phyloP scores from a whole-genome alignment of 495 filamentous ascomycete genomes.

The Poronia punctata region DNA sequence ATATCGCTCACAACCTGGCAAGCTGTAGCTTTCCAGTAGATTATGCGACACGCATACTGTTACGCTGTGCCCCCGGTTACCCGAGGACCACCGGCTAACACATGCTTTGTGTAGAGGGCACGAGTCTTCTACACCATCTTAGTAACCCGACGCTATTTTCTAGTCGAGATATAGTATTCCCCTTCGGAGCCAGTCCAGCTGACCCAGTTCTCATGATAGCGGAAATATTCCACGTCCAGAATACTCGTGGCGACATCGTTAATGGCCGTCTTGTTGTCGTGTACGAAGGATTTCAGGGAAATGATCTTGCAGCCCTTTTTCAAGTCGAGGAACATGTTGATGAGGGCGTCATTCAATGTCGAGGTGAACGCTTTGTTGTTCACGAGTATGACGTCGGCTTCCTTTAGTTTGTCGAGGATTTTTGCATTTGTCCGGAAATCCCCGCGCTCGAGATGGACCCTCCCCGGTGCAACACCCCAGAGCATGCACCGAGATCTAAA shows the following conservation, averaged over 20 bases:
- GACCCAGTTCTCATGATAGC: conserved; percentile 76
- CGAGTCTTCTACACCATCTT: not conserved
- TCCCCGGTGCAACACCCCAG: conserved; percentile 79
- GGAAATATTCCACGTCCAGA: conserved; percentile 62
- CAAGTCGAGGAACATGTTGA: conserved; percentile 87
- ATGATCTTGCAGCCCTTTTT: conserved; percentile 88
- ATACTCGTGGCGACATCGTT: conserved; percentile 69
- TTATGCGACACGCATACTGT: too few relatives aligned
- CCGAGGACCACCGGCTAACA: not conserved
- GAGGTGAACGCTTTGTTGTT: conserved; percentile 96
- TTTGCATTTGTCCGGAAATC: conserved; percentile 72
- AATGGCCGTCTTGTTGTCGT: conserved; percentile 61
- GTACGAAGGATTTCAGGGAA: conserved; percentile 74
- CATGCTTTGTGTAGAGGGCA: not conserved
- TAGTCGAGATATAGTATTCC: conserved; percentile 80
- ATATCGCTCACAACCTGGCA: not conserved
- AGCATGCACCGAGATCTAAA: conserved; percentile 76
- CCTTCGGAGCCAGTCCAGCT: conserved; percentile 87
- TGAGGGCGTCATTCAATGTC: conserved; percentile 74
- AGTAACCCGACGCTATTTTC: conserved; percentile 44
- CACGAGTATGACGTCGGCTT: conserved; percentile 87
- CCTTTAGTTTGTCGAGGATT: conserved; percentile 64
- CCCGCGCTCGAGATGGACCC: conserved; percentile 71
- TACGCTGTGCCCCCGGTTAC: too few relatives aligned
- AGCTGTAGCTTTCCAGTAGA: too few relatives aligned